A percentile compares a stretch with the other conserved stretches of the same genome.
Conservation (phyloP, 2,329 filamentous ascomycete species). For the Colletotrichum sidae region DNA sequence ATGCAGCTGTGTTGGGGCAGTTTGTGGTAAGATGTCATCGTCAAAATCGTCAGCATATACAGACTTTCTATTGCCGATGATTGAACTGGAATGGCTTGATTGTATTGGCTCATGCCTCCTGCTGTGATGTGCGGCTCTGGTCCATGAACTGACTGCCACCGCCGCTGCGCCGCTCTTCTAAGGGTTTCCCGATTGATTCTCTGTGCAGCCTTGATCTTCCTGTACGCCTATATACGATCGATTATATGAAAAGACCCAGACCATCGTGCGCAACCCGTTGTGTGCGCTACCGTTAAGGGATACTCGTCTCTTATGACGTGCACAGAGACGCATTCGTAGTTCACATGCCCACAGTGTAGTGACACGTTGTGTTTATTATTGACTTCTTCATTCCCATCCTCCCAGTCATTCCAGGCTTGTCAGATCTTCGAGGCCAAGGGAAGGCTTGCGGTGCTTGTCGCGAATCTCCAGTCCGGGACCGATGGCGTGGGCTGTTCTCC, state of each 20-base stretch:
- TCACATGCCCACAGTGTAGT: not conserved
- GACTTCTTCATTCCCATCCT: conserved; percentile 28
- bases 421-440: conserved; percentile 72
- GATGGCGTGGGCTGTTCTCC: conserved; percentile 74
- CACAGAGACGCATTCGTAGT: not conserved
- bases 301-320: not conserved
- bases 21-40: too few species aligned
- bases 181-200: conserved; percentile 3
- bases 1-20: too few species aligned
- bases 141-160: too few species aligned
- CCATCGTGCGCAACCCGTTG: not conserved
- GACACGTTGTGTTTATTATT: not conserved
- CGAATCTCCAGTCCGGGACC: conserved; percentile 87
- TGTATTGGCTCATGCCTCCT: conserved; percentile 15
- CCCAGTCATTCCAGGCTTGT: conserved; percentile 72
- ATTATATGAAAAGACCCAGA: not conserved
- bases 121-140: too few species aligned
- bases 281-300: not conserved
- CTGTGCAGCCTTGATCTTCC: conserved; percentile 11
- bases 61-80: too few species aligned
- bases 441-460: conserved; percentile 70
- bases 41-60: conserved; percentile 1
- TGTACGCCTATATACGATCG: conserved; percentile 22
- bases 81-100: not conserved
- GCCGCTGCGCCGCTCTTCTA: conserved; percentile 11